Evolutionary conservation across 495 filamentous ascomycete genomes (phyloP).

Genomic region (Pseudevernia furfuracea): DNA sequence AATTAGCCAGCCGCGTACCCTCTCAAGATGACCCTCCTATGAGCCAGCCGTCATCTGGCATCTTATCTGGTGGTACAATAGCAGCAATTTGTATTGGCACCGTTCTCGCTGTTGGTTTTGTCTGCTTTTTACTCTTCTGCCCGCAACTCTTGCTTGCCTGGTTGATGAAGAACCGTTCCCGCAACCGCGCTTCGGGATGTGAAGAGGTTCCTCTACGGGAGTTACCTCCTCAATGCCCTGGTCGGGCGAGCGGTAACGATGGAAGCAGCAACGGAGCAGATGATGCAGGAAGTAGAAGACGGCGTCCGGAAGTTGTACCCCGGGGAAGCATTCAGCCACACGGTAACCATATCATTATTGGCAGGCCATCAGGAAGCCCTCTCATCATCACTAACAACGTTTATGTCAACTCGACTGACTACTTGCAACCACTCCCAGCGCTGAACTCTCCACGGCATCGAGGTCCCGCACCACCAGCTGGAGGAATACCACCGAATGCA

Average conservation of each 20-base stretch:
- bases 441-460: not conserved
- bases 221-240: not conserved
- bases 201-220: not conserved
- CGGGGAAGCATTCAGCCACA: not conserved
- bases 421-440: not conserved
- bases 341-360: not conserved
- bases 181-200: not conserved
- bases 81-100: not conserved
- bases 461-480: not conserved
- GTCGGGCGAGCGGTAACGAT: not conserved
- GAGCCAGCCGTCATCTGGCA: not conserved
- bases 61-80: not conserved
- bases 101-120: not conserved
- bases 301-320: not conserved
- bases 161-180: not conserved
- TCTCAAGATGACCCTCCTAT: too few relatives aligned
- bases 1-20: not conserved
- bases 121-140: not conserved
- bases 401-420: not conserved
- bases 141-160: not conserved
- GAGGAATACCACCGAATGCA: not conserved
- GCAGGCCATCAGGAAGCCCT: not conserved
- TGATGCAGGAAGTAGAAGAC: not conserved
- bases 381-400: not conserved
- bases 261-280: not conserved